Percentiles rank a stretch among this genome's conserved stretches.
Conservation (phyloP, 805 yeast species). For the Ogataea methanolica region DNA sequence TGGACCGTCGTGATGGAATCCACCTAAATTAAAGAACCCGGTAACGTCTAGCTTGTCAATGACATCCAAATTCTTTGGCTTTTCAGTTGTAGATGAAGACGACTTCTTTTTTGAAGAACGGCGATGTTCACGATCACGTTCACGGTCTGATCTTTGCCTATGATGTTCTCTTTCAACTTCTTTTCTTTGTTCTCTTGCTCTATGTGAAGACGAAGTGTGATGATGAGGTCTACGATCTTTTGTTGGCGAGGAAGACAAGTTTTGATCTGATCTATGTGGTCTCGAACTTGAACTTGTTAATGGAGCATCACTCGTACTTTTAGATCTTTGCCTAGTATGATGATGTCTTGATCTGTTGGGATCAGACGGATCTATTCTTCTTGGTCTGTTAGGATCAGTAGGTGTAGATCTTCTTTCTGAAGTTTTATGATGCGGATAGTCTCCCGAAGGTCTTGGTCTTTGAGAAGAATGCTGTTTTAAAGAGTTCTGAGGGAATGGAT, state of each 20-base stretch:
- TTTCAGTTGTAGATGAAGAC: conserved; percentile 37
- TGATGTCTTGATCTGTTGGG: conserved; percentile 26
- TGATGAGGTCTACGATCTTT: conserved; percentile 5
- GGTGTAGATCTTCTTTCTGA: not conserved
- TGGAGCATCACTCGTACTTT: conserved; percentile 25
- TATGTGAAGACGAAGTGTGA: conserved; percentile 1
- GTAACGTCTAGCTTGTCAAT: conserved; percentile 96
- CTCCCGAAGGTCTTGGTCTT: not conserved
- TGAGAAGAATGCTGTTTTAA: conserved; percentile 3
- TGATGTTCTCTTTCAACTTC: conserved; percentile 13
- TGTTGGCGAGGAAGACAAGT: conserved; percentile 9
- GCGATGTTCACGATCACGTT: conserved; percentile 11
- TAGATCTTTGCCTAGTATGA: conserved; percentile 24
- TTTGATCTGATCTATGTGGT: conserved; percentile 5
- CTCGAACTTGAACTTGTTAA: conserved; percentile 1
- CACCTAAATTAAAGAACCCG: conserved; percentile 85
- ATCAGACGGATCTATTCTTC: conserved; percentile 13
- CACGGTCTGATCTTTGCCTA: conserved; percentile 17
- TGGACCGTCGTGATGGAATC: conserved; percentile 98
- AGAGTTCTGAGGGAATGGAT: conserved; percentile 22
- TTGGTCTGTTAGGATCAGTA: conserved; percentile 14
- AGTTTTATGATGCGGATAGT: conserved; percentile 5
- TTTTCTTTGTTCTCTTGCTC: conserved; percentile 14
- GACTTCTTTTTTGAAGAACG: conserved; percentile 29
- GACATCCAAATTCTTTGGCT: conserved; percentile 79